Base-by-base conservation (phyloP, 2,329 filamentous ascomycete genomes). In the Fusarium pseudoanthophilum region DNA sequence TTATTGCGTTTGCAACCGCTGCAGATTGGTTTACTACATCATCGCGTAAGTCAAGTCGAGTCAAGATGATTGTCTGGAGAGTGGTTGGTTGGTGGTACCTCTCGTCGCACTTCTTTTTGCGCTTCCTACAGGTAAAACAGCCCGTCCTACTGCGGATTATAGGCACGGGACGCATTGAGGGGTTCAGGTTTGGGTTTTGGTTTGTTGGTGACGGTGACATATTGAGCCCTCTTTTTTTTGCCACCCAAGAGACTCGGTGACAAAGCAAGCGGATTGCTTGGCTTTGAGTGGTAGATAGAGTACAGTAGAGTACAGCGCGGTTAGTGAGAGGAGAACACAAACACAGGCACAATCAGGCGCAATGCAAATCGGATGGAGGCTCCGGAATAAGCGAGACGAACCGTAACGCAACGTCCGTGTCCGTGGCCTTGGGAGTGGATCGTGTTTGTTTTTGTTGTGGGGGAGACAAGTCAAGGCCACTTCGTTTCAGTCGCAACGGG, bases 51-150 rank as follows among this genome's bases (percentile, higher is more conserved):
- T 21, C 49, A 52, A 36, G 53, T 49, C 30, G n/a, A 40, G 67
- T 53, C 43, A 58, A 45, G 9, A n/a, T 56, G 36, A 57, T 24
- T 40, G 20, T 42, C 15, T 26, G 49, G n/a, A 18, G 20, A 37
- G 24, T 18, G 14, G 20, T 32, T 24, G 21, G 7, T 15, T 21
- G 21, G 7, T 18, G 16, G 26, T 71, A 71, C 67, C 49, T 71
- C 79, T 89, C 87, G 73, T 88, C 86, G 77, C 87, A 89, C 72
- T 86, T 84, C 72, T 88, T 87, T 79, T 88, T 89, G 67, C 86
- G 83, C 42, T 86, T 85, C 69, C 85, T 83, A 79, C 85, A 87
- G 34, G 84, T 86, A 77, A 86, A 80, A 79, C 85, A 87, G 64
- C 84, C 84, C 21, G 83, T 82, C 72, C 82, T 75, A 70, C 77